Evolutionary conservation across 495 filamentous ascomycete genomes (phyloP).

Genomic region (Penicillium fimorum): DNA sequence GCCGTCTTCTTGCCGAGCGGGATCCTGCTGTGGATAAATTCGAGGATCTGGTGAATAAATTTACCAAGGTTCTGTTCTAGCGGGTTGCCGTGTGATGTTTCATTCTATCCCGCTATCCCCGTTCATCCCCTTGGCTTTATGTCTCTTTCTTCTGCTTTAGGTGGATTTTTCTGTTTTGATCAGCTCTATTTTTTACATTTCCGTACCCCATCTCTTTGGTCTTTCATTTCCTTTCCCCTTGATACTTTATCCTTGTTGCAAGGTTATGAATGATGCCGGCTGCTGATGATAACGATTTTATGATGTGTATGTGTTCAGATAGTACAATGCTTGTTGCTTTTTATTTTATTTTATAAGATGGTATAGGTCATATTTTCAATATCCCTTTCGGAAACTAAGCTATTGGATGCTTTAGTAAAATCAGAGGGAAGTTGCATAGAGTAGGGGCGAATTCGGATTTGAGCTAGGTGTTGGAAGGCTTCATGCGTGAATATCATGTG

Average conservation of each 20-base stretch:
- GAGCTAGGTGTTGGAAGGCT: not conserved
- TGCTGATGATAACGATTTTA: conserved; percentile 22
- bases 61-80: conserved; percentile 30
- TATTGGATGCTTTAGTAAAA: not conserved
- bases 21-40: conserved; percentile 38
- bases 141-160: conserved; percentile 3
- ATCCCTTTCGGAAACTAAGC: not conserved
- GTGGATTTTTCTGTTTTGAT: not conserved
- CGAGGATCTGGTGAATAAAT: conserved; percentile 38
- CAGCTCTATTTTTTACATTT: not conserved
- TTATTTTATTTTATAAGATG: not conserved
- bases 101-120: not conserved
- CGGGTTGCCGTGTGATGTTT: not conserved
- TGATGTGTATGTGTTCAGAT: conserved; percentile 16
- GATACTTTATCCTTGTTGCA: conserved; percentile 1
- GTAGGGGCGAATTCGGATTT: not conserved
- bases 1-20: conserved; percentile 45
- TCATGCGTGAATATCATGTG: not conserved
- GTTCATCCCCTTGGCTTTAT: not conserved
- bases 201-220: not conserved
- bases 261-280: conserved; percentile 11
- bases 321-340: conserved; percentile 10
- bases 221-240: not conserved
- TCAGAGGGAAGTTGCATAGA: not conserved
- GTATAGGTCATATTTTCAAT: not conserved